A percentile compares a stretch with the other conserved stretches of the same genome.
These are phyloP conservation scores for Trametes sp. DNA, from an alignment of 1,284 basidiomycete genomes.

Conservation along the genomic window DNA sequence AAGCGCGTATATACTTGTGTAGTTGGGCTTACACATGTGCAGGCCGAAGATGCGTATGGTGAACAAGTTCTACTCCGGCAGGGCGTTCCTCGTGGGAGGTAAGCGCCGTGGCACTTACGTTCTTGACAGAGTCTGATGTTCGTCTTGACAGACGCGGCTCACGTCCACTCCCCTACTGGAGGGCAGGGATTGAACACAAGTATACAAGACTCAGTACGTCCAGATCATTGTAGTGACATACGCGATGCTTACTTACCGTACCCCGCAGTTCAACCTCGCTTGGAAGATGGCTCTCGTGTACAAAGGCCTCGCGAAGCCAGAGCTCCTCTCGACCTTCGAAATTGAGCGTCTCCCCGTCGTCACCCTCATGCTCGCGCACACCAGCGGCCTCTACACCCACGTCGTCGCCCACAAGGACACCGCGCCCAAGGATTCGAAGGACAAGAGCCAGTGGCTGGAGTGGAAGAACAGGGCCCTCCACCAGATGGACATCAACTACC, in stretches of 20 bases:
- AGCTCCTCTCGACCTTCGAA: conserved; percentile 37
- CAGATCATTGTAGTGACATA: too few relatives aligned
- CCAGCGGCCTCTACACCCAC: conserved; percentile 22
- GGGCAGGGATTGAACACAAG: conserved; percentile 42
- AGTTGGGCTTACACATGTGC: not conserved
- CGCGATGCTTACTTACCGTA: too few relatives aligned
- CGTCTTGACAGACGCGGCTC: conserved; percentile 36
- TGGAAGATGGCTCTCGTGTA: conserved; percentile 44
- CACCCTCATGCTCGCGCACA: conserved; percentile 34
- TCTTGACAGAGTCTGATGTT: not conserved
- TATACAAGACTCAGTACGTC: conserved; percentile 37
- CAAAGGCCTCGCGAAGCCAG: conserved; percentile 35
- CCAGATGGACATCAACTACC: conserved; percentile 56
- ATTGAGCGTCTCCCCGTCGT: conserved; percentile 41
- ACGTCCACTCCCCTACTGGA: conserved; percentile 42
- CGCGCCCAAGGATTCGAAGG: not conserved
- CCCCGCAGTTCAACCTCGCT: conserved; percentile 39
- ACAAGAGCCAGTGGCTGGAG: not conserved
- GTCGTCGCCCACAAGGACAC: not conserved
- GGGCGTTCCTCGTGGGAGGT: conserved; percentile 51
- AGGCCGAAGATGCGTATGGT: conserved; percentile 50
- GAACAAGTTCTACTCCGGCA: conserved; percentile 43
- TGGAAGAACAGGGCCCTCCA: conserved; percentile 35
- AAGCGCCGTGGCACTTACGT: not conserved
- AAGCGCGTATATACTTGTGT: too few relatives aligned